These are phyloP conservation scores for Candida gorgasii DNA, from an alignment of 805 yeast species.

Conservation along the genomic window DNA sequence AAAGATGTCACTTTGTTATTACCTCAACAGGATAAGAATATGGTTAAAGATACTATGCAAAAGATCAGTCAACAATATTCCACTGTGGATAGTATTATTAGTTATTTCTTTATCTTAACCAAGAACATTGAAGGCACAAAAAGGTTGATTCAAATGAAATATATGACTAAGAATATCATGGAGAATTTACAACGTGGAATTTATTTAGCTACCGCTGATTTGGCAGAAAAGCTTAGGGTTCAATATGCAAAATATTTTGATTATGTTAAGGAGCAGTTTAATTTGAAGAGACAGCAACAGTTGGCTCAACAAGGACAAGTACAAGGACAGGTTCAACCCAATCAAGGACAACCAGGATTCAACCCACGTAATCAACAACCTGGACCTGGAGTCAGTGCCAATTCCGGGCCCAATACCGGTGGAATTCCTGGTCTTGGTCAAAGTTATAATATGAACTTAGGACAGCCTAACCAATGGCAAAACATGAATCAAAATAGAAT, in stretches of 20 bases:
- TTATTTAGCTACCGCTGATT: slow-evolving; percentile 70
- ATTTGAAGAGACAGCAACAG: slow-evolving; percentile 37
- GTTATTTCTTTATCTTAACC: slow-evolving; percentile 75
- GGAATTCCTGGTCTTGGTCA: not conserved
- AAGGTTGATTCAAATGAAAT: slow-evolving; percentile 73
- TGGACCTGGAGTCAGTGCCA: slow-evolving; percentile 3
- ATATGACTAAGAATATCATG: slow-evolving; percentile 73
- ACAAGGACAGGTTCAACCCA: slow-evolving; percentile 11
- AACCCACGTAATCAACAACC: not conserved
- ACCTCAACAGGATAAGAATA: slow-evolving; percentile 62
- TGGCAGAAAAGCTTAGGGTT: slow-evolving; percentile 65
- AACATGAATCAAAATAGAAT: slow-evolving; percentile 11
- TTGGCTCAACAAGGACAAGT: slow-evolving; percentile 31
- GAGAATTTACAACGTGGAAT: slow-evolving; percentile 66
- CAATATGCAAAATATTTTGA: slow-evolving; percentile 77
- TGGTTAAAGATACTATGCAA: slow-evolving; percentile 55
- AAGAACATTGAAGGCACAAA: slow-evolving; percentile 74
- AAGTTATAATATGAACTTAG: slow-evolving; percentile 13
- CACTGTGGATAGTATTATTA: slow-evolving; percentile 72
- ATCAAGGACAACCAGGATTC: slow-evolving; percentile 1
- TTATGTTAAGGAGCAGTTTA: slow-evolving; percentile 66
- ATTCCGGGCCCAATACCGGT: too few species aligned
- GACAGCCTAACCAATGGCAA: slow-evolving; percentile 18
- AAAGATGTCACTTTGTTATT: slow-evolving; percentile 65
- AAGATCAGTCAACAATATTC: slow-evolving; percentile 60